These are phyloP conservation scores for Elongisporangium prolatum DNA, from an alignment of 352 stramenopile genomes.

Conservation along the genomic window DNA sequence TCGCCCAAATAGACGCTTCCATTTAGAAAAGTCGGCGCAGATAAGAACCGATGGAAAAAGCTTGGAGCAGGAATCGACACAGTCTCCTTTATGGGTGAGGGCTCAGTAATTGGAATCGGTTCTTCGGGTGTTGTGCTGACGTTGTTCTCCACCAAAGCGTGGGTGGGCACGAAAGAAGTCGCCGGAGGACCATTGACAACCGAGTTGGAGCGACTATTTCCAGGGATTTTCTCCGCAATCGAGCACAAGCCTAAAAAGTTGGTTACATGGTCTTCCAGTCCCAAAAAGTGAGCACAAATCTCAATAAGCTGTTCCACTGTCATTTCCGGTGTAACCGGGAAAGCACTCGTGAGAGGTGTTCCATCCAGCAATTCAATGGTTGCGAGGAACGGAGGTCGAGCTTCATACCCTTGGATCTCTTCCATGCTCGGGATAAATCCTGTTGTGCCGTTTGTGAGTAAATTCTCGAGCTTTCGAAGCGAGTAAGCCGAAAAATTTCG, in stretches of 20 bases:
- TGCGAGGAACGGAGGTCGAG: slow-evolving; percentile 89
- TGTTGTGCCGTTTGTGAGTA: slow-evolving; percentile 82
- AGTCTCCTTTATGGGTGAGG: no score
- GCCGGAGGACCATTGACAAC: slow-evolving; percentile 12
- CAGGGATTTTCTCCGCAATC: slow-evolving; percentile 39
- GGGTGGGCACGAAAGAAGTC: slow-evolving; percentile 22
- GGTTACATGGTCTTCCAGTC: slow-evolving; percentile 84
- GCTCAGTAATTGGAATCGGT: no score
- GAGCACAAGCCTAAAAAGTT: slow-evolving; percentile 66
- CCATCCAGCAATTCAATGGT: slow-evolving; percentile 93
- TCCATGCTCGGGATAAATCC: slow-evolving; percentile 93
- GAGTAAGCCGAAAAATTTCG: slow-evolving; percentile 90
- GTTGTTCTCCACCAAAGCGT: no score
- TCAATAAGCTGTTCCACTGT: slow-evolving; percentile 89
- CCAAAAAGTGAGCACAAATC: slow-evolving; percentile 90
- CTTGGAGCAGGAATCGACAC: slow-evolving; percentile 10
- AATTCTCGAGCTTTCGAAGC: slow-evolving; percentile 88
- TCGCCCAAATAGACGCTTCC: slow-evolving; percentile 87
- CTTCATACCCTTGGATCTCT: slow-evolving; percentile 92
- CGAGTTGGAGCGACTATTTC: slow-evolving; percentile 23
- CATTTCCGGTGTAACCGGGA: slow-evolving; percentile 91
- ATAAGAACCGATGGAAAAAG: slow-evolving; percentile 78
- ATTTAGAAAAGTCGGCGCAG: slow-evolving; percentile 73
- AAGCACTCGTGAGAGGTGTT: slow-evolving; percentile 85
- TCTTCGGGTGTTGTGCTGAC: no score